Evolutionary conservation across 352 stramenopile genomes (phyloP).

Genomic region (Phytophthora sp.): DNA sequence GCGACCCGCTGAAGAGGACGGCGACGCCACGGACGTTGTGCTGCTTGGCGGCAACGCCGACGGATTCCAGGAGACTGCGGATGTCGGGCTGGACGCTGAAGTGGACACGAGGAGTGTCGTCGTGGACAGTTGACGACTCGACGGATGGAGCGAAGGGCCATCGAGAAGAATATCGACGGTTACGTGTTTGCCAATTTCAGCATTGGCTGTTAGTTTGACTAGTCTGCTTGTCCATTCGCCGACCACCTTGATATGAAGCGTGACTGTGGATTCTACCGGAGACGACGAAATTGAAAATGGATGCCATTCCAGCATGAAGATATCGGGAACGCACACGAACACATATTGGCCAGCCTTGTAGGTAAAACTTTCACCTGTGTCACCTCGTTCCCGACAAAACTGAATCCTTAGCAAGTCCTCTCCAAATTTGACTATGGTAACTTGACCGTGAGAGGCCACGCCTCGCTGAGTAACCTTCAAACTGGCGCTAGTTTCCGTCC

Average conservation of each 20-base stretch:
- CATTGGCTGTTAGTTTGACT: constrained; percentile 1
- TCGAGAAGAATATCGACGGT: constrained; percentile 35
- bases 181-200: background rate
- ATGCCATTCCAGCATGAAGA: constrained; percentile 75
- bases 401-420: constrained; percentile 32
- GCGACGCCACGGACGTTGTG: constrained; percentile 14
- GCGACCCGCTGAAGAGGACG: constrained; percentile 19
- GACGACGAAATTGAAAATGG: constrained; percentile 80
- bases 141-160: constrained; percentile 35
- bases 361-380: constrained; percentile 29
- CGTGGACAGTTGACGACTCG: constrained; percentile 37
- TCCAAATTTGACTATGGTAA: background rate
- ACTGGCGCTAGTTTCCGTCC: background rate
- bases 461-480: constrained; percentile 1
- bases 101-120: constrained; percentile 40
- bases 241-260: constrained; percentile 50
- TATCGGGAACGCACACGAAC: constrained; percentile 69
- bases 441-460: constrained; percentile 11
- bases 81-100: constrained; percentile 23
- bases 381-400: constrained; percentile 27
- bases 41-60: constrained; percentile 16
- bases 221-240: constrained; percentile 64
- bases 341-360: constrained; percentile 59
- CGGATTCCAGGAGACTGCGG: constrained; percentile 7
- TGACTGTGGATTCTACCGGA: constrained; percentile 52